A percentile compares a stretch with the other conserved stretches of the same genome.
phyloP scores from a whole-genome alignment of 331 rosid genomes.

The Pyracantha coccinea region DNA sequence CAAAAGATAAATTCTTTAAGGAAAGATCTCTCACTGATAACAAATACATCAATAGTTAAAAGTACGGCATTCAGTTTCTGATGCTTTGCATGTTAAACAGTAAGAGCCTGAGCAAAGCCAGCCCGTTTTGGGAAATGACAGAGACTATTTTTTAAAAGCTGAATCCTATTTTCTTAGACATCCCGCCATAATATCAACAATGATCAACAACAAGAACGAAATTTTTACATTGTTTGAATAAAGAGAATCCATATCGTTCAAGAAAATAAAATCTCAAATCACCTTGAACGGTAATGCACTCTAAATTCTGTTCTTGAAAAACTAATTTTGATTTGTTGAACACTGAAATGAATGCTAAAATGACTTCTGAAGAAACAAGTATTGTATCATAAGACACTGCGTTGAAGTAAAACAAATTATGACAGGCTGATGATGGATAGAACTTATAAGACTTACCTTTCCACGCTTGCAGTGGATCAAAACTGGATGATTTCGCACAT shows the following conservation, averaged over 20 bases:
- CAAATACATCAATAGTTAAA: neutral
- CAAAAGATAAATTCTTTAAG: neutral
- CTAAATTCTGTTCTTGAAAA: neutral
- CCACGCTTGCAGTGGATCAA: constrained; percentile 96
- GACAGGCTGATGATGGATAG: neutral
- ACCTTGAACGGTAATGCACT: neutral
- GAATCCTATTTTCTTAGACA: no score
- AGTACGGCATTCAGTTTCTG: neutral
- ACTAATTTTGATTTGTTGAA: neutral
- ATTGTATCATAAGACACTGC: neutral
- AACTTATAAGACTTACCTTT: constrained; percentile 44
- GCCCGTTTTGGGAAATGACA: neutral
- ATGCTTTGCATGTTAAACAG: neutral
- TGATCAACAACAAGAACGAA: neutral
- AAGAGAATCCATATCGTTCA: no score
- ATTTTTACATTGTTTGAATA: neutral
- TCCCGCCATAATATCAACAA: neutral
- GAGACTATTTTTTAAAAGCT: neutral
- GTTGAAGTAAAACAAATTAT: neutral
- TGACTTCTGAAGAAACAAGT: neutral
- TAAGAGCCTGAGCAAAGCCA: neutral
- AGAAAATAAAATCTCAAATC: neutral
- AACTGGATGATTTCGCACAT: constrained; percentile 92
- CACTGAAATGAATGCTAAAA: neutral
- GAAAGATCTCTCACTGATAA: neutral